Base-by-base conservation (phyloP, 495 filamentous ascomycete genomes). In the Glonium stellatum region DNA sequence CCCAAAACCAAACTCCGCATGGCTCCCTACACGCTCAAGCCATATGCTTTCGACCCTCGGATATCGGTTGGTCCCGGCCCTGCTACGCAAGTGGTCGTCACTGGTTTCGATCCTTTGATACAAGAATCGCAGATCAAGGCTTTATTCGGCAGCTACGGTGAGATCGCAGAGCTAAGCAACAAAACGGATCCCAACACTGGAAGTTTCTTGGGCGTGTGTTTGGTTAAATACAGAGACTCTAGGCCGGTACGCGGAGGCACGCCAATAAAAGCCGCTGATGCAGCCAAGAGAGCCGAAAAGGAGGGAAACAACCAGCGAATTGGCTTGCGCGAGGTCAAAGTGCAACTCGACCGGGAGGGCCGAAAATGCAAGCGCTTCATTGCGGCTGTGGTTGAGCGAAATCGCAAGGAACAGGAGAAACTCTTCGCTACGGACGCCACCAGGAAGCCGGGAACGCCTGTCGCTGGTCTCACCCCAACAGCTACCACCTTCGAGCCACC, bases 111-210 rank as follows among this genome's bases (percentile, higher is more conserved):
- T 72, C 90, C 93, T 5, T 75, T 99, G 61, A 87, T 86, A 9
- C 80, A 87, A 18, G 84, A 92, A 62, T 80, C 84, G 53, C 88
- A 89, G 56, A 81, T 97, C 41, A 82, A 77, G n/a, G 83, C 85
- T 23, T 79, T 90, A 21, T 97, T 97, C 65, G 83, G 88, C 22
- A 84, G 82, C 35, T 97, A 87, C 74, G 93, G 93, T 50, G 90
- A 96, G 52, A 87, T 99, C 53, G 84, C 86, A 37, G 87, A 90
- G 63, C 85, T 93, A 60, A 88, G 87, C 63, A 95, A 96, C 66
- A 88, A 91, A 69, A 90, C 92, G 54, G 87, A 97, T 71, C 93
- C 93, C 5, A 85, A 88, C 41, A 97, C 89, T 15, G 95, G 93
- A 11, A 95, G 87, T 59, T 93, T 90, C 64, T 80, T 99, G 0